Base-by-base conservation (phyloP, 2,329 filamentous ascomycete genomes). In the Penicillium brasilianum region DNA sequence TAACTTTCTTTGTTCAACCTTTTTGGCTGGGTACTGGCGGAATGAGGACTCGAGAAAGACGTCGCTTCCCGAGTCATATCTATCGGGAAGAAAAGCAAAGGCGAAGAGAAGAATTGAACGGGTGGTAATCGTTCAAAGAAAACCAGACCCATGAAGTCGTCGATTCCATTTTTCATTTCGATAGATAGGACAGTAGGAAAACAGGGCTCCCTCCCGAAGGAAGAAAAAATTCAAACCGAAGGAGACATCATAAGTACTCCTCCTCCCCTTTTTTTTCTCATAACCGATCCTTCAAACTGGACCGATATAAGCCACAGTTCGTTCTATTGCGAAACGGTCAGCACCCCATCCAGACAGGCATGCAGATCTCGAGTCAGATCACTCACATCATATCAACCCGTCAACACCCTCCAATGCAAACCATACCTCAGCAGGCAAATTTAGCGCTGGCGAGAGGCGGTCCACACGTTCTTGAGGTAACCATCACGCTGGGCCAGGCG, bases 401-500 rank as follows among this genome's bases (percentile, higher is more conserved):
- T 67, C 63, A 63, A 67, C 71, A 72, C 76, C 72, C 75, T 59
- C 55, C 62, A 59, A 69, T 71, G 67, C 55, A 72, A 62, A 48
- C 57, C 65, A 63, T 60, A 61, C 62, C 59, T 34, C 63, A 66
- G 58, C 61, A 52, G 63, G n/a, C 52, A 56, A 44, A 66, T 74
- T 77, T 81, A 82, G 65, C 80, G 79, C 78, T 87, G 86, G 74
- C 85, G 78, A 75, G 78, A 82, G 70, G 88, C 90, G 84, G 87
- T 91, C 95, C 95, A 99, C 80, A 99, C 95, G 80, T 83, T 91
- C 92, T 98, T 98, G 82, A 99, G 82, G 83, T 96, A 91, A 71
- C 95, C 95, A 81, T 99, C 96, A 74, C 91, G 89, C 88, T 99
- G 95, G 72, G 93, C 87, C 77, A 99, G 87, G 78, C 95, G 87